Evolutionary conservation across 2,329 filamentous ascomycete genomes (phyloP), one percentile per base, ranked within the genome.

Genomic region (Trichoderma hamatum): DNA sequence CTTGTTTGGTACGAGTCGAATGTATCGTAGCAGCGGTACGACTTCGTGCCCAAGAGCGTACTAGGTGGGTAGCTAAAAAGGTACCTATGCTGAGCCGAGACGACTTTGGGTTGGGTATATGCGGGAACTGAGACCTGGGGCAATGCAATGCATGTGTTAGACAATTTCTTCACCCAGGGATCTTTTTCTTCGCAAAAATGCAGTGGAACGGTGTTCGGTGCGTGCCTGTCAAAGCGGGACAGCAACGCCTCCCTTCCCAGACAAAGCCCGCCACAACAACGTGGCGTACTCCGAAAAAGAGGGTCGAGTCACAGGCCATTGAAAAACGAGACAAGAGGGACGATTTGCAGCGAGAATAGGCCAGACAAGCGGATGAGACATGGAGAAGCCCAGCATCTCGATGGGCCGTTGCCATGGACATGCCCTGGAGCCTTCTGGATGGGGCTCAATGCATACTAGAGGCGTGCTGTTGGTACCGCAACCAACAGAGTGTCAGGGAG

Each of bases 201-300:
- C 43, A 43, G 55, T 60, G 32, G 55, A 52, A 67, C 55, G 16
- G 30, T 52, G 28, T 24, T 56, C 30, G 54, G 55, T 56, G 30
- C 55, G 54, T 67, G 65, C 60, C 28, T 54, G 56, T 36, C 46
- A 67, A 58, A 60, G 64, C 54, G 64, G 64, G 64, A 67, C 64
- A 52, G 54, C 54, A 52, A 43, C 54, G 54, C 21, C 39, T 49
- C 64, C 55, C 55, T 59, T 58, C 54, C 39, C 49, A 67, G 55
- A 52, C 54, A 39, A 58, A 28, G 62, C 55, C 62, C 30, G 36
- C 52, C 62, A 65, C 62, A 65, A 43, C 62, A 28, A 46, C 49
- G 62, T 56, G 51, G 62, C 62, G 62, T 65, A 39, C 43, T 28
- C 14, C 19, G 21, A 24, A 49, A 49, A 63, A 52, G 60, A 54